Evolutionary conservation across 495 filamentous ascomycete genomes (phyloP), one percentile per base, ranked within the genome.

Genomic region (Podospora pseudopauciseta): DNA sequence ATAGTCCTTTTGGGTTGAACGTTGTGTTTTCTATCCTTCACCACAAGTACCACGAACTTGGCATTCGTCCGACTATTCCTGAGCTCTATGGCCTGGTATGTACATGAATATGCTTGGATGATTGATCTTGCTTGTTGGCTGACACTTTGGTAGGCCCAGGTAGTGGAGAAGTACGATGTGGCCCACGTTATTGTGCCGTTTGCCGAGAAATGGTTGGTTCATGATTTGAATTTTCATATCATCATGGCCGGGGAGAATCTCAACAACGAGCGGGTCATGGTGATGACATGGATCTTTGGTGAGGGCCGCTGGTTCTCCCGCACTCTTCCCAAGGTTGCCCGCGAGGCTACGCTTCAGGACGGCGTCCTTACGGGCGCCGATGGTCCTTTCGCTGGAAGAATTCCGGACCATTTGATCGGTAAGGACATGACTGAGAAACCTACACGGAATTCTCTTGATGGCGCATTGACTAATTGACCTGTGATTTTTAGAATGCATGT

Each of bases 11-110:
- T 13, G 74, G 74, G 11, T 44, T 76, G 18, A 69, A 74, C 26
- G 11, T 74, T 7, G n/a, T 74, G n/a, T 68, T 76, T 49, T 72
- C 70, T 0, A 65, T 76, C 30, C 60, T 67, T 9, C 74, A 76
- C 28, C 70, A 67, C 64, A 74, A 76, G 66, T 76, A 65, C 34
- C 68, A 72, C 27, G 69, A 74, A 13, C 65, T 76, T 11, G 64
- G 61, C 1, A 13, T 18, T 5, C 68, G 68, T 15, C 70, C 67
- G 3, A 49, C 65, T 15, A 26, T 74, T 13, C 55, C 32, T 16
- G 34, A 72, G 30, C 68, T 76, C 39, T 69, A 71, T 56, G 27
- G 9, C 23, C 19, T 76, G n/a, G 39, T 49, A 49, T 49, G 11
- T 49, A 49, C 30, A 32, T 32, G 5, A 6, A 6, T 13, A 49